Percentiles rank a stretch among this genome's conserved stretches.
Evolutionary conservation across 2,329 filamentous ascomycete species (phyloP).

Genomic region (Aspergillus viridinutans): DNA sequence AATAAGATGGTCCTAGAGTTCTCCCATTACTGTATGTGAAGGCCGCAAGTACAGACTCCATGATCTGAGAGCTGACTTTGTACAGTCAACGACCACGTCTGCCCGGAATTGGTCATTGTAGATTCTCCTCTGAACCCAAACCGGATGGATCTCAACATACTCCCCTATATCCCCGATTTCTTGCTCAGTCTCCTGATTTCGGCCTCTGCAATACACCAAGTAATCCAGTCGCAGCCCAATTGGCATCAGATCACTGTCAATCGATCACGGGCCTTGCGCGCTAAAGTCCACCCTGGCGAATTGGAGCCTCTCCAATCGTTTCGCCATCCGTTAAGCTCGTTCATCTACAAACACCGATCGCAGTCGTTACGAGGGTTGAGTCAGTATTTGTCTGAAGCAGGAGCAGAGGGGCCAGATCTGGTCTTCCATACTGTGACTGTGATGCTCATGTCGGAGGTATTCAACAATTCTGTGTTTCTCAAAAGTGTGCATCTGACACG

Average conservation of each 20-base stretch:
- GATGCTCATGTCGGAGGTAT: background rate
- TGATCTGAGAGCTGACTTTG: background rate
- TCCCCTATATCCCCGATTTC: background rate
- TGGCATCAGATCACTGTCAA: background rate
- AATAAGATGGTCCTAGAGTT: background rate
- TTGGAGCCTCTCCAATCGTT: background rate
- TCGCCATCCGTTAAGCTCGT: background rate
- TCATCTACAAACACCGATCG: background rate
- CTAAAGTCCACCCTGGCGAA: background rate
- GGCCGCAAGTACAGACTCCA: background rate
- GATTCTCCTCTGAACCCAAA: background rate
- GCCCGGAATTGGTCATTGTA: background rate
- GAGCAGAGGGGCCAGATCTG: background rate
- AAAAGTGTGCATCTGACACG: background rate
- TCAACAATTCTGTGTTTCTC: background rate
- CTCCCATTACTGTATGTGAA: background rate
- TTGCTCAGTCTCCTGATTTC: background rate
- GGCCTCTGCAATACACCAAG: background rate
- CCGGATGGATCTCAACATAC: background rate
- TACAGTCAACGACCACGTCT: background rate
- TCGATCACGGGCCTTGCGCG: background rate
- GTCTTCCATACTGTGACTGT: background rate
- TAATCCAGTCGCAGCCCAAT: background rate
- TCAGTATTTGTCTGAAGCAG: background rate
- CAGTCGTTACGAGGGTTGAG: background rate